These are phyloP conservation scores for Lentinula novae-zelandiae DNA, from an alignment of 1,284 basidiomycete genomes.

Conservation along the genomic window DNA sequence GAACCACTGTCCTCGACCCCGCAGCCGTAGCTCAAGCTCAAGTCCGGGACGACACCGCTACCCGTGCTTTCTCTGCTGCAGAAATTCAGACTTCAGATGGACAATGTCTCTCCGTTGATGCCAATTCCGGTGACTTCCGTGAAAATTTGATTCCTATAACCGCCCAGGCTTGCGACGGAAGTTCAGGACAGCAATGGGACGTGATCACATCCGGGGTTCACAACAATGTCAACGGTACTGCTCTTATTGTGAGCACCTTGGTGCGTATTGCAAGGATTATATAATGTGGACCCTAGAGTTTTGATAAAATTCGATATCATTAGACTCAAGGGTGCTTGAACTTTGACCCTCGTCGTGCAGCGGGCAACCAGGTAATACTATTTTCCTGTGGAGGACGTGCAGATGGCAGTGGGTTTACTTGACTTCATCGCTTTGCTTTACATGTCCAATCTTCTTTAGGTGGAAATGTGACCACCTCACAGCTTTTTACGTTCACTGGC, in stretches of 20 bases:
- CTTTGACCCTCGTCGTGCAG: slow-evolving; percentile 21
- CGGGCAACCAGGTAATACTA: slow-evolving; percentile 20
- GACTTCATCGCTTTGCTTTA: not conserved
- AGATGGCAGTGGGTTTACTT: slow-evolving; percentile 17
- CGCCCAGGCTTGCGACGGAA: slow-evolving; percentile 18
- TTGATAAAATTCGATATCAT: not conserved
- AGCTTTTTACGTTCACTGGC: slow-evolving; percentile 22
- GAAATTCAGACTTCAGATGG: slow-evolving; percentile 19
- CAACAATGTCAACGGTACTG: slow-evolving; percentile 13
- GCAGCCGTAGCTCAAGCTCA: slow-evolving; percentile 14
- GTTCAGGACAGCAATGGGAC: slow-evolving; percentile 19
- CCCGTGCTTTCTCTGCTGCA: slow-evolving; percentile 16
- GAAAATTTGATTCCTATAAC: slow-evolving; percentile 21
- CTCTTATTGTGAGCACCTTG: slow-evolving; percentile 17
- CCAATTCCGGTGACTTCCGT: slow-evolving; percentile 21
- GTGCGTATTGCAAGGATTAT: slow-evolving; percentile 3
- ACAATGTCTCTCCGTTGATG: slow-evolving; percentile 18
- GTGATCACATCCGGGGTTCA: slow-evolving; percentile 19
- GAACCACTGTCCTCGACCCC: slow-evolving; percentile 9
- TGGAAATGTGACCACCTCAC: slow-evolving; percentile 19
- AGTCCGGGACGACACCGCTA: slow-evolving; percentile 17
- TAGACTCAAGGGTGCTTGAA: slow-evolving; percentile 19
- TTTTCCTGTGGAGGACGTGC: slow-evolving; percentile 25
- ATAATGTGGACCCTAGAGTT: not conserved
- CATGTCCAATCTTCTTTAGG: slow-evolving; percentile 5